Conservation (phyloP, 257 asterid species). For the Craterostigma plantagineum region DNA sequence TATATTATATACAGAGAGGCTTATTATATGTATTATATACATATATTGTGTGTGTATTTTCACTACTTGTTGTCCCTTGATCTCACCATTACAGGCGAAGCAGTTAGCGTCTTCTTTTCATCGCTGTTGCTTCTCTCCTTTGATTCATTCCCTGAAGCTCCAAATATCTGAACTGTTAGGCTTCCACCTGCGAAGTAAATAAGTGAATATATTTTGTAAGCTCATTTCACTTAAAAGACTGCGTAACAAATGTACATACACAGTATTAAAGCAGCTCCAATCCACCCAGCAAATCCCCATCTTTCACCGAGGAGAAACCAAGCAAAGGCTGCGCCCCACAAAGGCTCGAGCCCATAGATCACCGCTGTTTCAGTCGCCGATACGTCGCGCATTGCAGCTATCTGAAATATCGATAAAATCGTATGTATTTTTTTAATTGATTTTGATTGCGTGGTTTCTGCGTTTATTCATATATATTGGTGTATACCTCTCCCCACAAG, state of each 20-base stretch:
- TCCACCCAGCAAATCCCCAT: conserved; percentile 59
- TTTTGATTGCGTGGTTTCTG: too few species aligned
- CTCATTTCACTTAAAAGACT: background rate
- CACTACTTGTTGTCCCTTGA: too few species aligned
- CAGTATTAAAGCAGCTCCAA: conserved; percentile 48
- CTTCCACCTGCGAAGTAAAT: background rate
- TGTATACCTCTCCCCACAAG: conserved; percentile 63
- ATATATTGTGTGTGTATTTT: too few species aligned
- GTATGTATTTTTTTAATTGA: too few species aligned
- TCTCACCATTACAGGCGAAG: too few species aligned
- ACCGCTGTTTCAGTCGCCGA: conserved; percentile 68
- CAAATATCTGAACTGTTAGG: conserved; percentile 1
- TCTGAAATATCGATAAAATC: too few species aligned
- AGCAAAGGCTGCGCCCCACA: conserved; percentile 76
- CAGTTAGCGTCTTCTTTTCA: background rate
- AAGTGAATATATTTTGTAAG: too few species aligned
- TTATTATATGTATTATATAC: too few species aligned
- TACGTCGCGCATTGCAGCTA: conserved; percentile 55
- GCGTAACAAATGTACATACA: conserved; percentile 13
- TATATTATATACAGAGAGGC: too few species aligned
- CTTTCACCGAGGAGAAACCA: conserved; percentile 73
- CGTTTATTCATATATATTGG: too few species aligned
- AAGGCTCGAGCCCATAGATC: conserved; percentile 54
- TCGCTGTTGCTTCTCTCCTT: background rate
- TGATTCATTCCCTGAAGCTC: background rate